These are phyloP conservation scores for Pseudogymnoascus sp. DNA, from an alignment of 2,329 filamentous ascomycete genomes.

Conservation along the genomic window DNA sequence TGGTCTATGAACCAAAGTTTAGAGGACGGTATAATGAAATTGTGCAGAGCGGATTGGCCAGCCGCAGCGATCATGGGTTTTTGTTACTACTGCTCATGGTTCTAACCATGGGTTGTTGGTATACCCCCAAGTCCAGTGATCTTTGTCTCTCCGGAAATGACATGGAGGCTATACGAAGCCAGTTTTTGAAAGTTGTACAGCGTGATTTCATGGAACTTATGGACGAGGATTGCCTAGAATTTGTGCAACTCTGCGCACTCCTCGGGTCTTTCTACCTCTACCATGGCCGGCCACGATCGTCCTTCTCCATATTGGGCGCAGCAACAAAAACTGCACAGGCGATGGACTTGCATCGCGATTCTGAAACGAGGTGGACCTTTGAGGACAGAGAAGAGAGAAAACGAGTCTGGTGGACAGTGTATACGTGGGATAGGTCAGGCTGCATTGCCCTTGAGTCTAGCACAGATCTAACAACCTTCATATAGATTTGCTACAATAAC, in stretches of 20 bases:
- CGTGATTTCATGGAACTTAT: constrained; percentile 33
- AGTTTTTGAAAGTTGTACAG: constrained; percentile 25
- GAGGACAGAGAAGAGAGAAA: constrained; percentile 15
- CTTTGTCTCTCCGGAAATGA: constrained; percentile 17
- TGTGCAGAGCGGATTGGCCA: constrained; percentile 27
- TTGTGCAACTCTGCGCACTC: constrained; percentile 33
- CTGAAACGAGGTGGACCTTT: constrained; percentile 10
- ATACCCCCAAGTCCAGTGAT: constrained; percentile 24
- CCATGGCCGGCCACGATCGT: constrained; percentile 35
- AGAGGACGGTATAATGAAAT: constrained; percentile 29
- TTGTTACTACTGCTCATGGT: constrained; percentile 32
- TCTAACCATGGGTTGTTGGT: constrained; percentile 34
- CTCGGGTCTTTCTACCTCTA: constrained; percentile 36
- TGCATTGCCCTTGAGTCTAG: neutral
- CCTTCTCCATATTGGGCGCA: constrained; percentile 23
- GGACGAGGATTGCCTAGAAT: constrained; percentile 32
- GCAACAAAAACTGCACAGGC: constrained; percentile 16
- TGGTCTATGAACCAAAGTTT: constrained; percentile 36
- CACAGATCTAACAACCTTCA: neutral
- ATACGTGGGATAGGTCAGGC: constrained; percentile 17
- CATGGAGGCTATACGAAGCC: neutral
- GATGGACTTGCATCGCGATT: constrained; percentile 16
- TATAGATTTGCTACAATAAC: constrained; percentile 31
- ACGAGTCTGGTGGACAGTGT: constrained; percentile 18
- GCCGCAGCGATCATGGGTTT: constrained; percentile 31